phyloP scores from a whole-genome alignment of 176 grass and related monocot genomes.

The Tillandsia fasciculata region DNA sequence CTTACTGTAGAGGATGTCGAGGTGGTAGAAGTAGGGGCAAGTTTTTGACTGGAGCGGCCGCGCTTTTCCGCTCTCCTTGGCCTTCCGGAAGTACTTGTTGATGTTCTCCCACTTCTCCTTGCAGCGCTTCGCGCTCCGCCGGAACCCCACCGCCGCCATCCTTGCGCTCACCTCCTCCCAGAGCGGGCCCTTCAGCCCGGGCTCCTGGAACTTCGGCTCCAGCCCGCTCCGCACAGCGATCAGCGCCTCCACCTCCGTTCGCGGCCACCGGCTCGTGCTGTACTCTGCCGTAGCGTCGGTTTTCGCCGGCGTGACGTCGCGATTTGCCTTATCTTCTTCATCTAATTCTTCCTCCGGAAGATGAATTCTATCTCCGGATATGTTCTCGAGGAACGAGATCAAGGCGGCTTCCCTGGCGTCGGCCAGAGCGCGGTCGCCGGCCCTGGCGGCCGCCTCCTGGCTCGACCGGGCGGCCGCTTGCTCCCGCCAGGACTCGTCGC shows the following conservation, averaged over 20 bases:
- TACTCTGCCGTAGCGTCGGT: not conserved
- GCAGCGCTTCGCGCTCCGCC: slow-evolving; percentile 2
- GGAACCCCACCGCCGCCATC: slow-evolving; percentile 1
- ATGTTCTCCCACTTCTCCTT: slow-evolving; percentile 17
- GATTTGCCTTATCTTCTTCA: too few species aligned
- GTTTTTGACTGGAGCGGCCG: slow-evolving; percentile 1
- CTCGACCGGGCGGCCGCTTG: not conserved
- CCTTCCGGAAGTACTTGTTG: slow-evolving; percentile 9
- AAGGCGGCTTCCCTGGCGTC: slow-evolving; percentile 1
- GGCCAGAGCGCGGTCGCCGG: not conserved
- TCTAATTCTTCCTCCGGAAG: not conserved
- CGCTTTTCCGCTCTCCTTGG: not conserved
- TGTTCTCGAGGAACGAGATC: slow-evolving; percentile 6
- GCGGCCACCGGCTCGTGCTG: slow-evolving; percentile 2
- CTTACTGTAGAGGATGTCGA: not conserved
- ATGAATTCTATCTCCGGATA: not conserved
- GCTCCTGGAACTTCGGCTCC: slow-evolving; percentile 3
- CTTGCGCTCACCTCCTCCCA: slow-evolving; percentile 5
- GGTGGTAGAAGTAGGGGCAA: slow-evolving; percentile 6
- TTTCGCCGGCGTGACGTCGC: not conserved
- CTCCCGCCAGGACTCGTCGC: slow-evolving; percentile 2
- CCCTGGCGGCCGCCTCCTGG: not conserved
- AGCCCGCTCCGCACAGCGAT: not conserved
- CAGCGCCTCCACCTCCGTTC: slow-evolving; percentile 4
- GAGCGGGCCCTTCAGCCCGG: not conserved